Conservation (phyloP, 2,329 filamentous ascomycete species). For the Neophaeococcomyces mojaviensis region DNA sequence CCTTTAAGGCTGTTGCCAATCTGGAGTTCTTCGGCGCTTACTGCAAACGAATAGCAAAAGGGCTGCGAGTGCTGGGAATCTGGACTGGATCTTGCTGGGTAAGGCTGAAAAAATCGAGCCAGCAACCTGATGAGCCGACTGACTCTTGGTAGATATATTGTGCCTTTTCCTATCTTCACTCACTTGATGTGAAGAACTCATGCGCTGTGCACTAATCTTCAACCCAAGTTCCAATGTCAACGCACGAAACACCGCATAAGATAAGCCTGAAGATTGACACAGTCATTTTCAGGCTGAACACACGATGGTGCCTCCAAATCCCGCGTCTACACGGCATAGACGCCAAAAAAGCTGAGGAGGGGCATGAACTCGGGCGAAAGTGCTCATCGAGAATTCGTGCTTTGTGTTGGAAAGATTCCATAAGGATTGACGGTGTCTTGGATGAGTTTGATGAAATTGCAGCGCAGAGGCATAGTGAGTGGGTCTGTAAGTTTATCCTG, state of each 20-base stretch:
- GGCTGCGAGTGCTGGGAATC: too few species aligned
- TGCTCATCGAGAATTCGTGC: slow-evolving; percentile 25
- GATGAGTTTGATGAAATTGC: slow-evolving; percentile 29
- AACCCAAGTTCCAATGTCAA: background rate
- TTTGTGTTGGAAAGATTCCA: slow-evolving; percentile 26
- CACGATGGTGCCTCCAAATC: slow-evolving; percentile 29
- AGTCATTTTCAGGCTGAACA: slow-evolving; percentile 29
- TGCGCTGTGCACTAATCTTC: background rate
- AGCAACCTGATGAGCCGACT: too few species aligned
- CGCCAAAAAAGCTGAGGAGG: slow-evolving; percentile 13
- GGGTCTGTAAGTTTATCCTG: slow-evolving; percentile 13
- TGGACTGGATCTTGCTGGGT: too few species aligned
- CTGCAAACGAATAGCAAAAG: too few species aligned
- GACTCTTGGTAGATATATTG: too few species aligned
- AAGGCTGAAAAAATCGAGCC: too few species aligned
- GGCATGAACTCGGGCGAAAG: slow-evolving; percentile 18
- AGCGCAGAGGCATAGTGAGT: slow-evolving; percentile 15
- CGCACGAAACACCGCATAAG: slow-evolving; percentile 13
- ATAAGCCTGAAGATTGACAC: slow-evolving; percentile 14
- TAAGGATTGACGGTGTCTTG: slow-evolving; percentile 23
- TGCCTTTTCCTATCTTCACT: too few species aligned
- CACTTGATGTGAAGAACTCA: background rate
- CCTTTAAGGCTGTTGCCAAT: too few species aligned
- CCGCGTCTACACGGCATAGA: slow-evolving; percentile 19
- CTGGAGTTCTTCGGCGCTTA: too few species aligned